Evolutionary conservation across 768 basidiomycete species (phyloP), one percentile per base, ranked within the genome.

Genomic region (Leccinum arenicola): DNA sequence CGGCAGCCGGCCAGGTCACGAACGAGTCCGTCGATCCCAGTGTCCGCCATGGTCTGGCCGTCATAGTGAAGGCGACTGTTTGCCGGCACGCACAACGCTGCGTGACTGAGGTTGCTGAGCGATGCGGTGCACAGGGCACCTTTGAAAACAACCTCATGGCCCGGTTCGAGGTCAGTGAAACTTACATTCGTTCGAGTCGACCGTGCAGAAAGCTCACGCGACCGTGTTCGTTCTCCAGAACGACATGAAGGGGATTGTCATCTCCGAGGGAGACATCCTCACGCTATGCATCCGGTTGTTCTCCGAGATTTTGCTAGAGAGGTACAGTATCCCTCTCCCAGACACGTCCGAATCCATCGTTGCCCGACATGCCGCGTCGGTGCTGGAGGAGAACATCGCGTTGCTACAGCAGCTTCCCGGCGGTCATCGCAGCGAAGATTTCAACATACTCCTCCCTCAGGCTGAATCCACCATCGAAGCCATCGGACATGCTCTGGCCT

Each of bases 101-200:
- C 59, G 73, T 78, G 8, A 71, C 78, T 10, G 80, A 82, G 56
- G 74, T 87, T n/a, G 76, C 83, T 6, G 86, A 88, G 61, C 77
- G 86, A 11, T 86, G 83, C 57, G 86, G 86, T 51, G 86, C 84
- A 3, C 85, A 87, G 69, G 85, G 86, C 3, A 80, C 83, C 0
- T 86, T 86, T 56, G 85, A 83, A 53, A 80, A 82, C 56, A 88
- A 87, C 64, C 82, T 83, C 63, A 80, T 87, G 75, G 78, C 80
- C 5, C 75, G 75, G 48, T 77, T 82, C 31, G 80, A 84, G 75
- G 85, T 84, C 56, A 3, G 72, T 64, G 33, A 35, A 35, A 35
- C 33, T 3, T 12, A 35, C 33, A 14, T 14, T 14, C 33, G 0
- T 35, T 35, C 12, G 33, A 35, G 33, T 3, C 33, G 33, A 43